Conservation (phyloP, 257 asterid species). For the Solanum peruvianum region DNA sequence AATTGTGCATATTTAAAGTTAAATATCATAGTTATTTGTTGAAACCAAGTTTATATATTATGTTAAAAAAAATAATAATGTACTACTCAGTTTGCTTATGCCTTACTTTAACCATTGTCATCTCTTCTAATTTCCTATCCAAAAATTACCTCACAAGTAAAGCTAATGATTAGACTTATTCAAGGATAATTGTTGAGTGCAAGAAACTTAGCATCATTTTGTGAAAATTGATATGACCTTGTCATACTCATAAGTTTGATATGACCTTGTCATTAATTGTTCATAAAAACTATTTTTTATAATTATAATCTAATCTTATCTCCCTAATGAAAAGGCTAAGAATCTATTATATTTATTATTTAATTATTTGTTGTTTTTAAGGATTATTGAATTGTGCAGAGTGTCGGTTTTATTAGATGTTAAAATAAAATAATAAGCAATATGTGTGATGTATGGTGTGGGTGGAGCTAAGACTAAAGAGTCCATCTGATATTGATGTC, state of each 20-base stretch:
- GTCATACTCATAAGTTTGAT: background rate
- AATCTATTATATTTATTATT: no score
- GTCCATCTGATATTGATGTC: conserved; percentile 5
- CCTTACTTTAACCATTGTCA: background rate
- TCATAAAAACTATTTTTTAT: no score
- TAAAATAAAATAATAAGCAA: background rate
- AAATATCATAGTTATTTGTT: no score
- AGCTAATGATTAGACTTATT: background rate
- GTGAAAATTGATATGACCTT: background rate
- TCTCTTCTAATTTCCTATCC: background rate
- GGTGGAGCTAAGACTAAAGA: background rate
- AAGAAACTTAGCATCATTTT: background rate
- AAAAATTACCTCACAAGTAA: background rate
- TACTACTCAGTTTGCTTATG: background rate
- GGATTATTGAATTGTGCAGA: background rate
- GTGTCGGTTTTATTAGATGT: background rate
- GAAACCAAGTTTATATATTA: background rate
- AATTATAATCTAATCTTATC: background rate
- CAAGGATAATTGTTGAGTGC: background rate
- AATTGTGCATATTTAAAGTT: background rate
- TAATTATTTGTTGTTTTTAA: background rate
- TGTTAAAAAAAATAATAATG: background rate
- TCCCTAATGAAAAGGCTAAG: background rate
- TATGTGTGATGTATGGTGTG: background rate
- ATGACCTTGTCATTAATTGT: no score